phyloP scores from a whole-genome alignment of 306 rosid genomes.

The Potentilla sterilis region DNA sequence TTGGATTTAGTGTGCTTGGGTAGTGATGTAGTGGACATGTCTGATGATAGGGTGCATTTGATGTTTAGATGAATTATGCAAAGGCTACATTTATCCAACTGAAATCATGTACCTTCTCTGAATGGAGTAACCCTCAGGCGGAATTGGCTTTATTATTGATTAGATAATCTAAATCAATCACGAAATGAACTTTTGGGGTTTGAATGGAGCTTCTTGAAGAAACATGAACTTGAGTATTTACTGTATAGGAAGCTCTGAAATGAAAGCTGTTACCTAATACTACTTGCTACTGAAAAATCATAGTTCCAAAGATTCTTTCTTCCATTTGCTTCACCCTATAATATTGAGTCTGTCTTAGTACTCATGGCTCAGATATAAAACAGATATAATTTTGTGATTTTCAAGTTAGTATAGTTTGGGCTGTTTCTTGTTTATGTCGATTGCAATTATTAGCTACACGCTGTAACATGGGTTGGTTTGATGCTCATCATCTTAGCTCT shows the following conservation, averaged over 20 bases:
- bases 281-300: neutral
- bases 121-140: neutral
- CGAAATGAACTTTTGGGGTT: neutral
- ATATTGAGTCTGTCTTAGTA: neutral
- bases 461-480: neutral
- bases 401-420: neutral
- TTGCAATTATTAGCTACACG: too few relatives aligned
- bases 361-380: too few relatives aligned
- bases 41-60: neutral
- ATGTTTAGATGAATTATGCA: constrained; percentile 5
- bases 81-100: neutral
- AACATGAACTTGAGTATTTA: neutral
- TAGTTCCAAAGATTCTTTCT: too few relatives aligned
- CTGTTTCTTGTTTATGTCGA: neutral
- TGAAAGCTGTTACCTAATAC: neutral
- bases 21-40: neutral
- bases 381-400: neutral
- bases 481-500: neutral
- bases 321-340: neutral
- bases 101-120: neutral
- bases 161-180: neutral
- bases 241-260: neutral
- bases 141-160: neutral
- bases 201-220: neutral
- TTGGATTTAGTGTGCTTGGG: neutral